These are phyloP conservation scores for Lophiostoma macrostomum DNA, from an alignment of 495 filamentous ascomycete genomes.

Conservation along the genomic window DNA sequence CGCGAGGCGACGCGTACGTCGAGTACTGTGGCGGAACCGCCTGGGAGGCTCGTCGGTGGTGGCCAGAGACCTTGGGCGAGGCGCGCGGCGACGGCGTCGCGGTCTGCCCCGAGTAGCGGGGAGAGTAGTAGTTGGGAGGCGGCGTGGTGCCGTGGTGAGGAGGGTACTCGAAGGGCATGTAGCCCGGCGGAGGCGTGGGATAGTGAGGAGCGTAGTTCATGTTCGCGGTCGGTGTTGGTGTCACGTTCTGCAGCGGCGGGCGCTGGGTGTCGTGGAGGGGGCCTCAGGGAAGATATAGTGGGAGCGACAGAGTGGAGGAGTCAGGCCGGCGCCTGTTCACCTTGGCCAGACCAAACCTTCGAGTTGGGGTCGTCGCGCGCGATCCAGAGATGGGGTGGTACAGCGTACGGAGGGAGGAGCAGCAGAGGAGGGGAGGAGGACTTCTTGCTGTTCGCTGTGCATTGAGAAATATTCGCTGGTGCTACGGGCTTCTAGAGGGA, in stretches of 20 bases:
- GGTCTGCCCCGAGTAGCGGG: conserved; percentile 35
- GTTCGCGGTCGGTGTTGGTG: conserved; percentile 20
- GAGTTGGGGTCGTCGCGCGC: conserved; percentile 29
- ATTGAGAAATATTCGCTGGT: conserved; percentile 29
- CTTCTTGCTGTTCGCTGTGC: conserved; percentile 30
- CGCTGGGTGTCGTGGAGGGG: background rate
- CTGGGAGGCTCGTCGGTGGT: conserved; percentile 39
- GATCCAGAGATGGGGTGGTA: conserved; percentile 13
- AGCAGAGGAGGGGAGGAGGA: conserved; percentile 32
- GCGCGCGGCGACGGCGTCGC: conserved; percentile 38
- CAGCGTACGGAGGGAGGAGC: conserved; percentile 26
- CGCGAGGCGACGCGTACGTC: conserved; percentile 32
- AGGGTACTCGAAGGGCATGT: conserved; percentile 38
- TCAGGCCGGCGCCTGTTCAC: conserved; percentile 33
- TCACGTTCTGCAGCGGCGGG: conserved; percentile 24
- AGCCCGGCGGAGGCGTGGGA: conserved; percentile 37
- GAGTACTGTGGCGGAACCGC: conserved; percentile 31
- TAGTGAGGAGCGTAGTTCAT: conserved; percentile 39
- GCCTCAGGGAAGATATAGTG: background rate
- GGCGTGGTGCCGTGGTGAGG: conserved; percentile 38
- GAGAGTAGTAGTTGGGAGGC: conserved; percentile 40
- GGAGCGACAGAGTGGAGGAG: conserved; percentile 5
- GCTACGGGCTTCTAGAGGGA: conserved; percentile 21
- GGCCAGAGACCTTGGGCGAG: conserved; percentile 35
- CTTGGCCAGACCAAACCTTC: conserved; percentile 26